Evolutionary conservation across 768 basidiomycete species (phyloP).

Genomic region (Lactarius pseudohatsudake): DNA sequence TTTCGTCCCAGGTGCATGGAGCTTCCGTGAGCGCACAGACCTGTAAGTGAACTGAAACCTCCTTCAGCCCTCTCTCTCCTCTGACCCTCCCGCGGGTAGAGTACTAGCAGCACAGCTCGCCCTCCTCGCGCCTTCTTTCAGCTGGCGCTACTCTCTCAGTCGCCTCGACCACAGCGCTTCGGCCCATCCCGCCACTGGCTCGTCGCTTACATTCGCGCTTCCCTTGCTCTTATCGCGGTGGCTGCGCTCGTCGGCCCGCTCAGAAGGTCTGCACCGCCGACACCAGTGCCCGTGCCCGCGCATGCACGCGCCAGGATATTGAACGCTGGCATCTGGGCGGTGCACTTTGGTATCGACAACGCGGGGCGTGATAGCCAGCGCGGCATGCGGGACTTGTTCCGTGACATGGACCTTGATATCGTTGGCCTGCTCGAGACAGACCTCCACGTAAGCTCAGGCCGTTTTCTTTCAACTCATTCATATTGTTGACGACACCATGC

Average conservation of each 20-base stretch:
- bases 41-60: conserved; percentile 45
- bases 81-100: conserved; percentile 35
- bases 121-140: conserved; percentile 50
- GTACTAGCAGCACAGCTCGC: conserved; percentile 55
- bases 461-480: background rate
- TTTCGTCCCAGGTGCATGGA: conserved; percentile 78
- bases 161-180: background rate
- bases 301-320: conserved; percentile 66
- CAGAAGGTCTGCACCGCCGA: conserved; percentile 11
- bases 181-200: conserved; percentile 13
- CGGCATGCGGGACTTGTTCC: conserved; percentile 58
- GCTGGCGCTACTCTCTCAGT: conserved; percentile 35
- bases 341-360: conserved; percentile 86
- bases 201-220: conserved; percentile 19
- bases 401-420: conserved; percentile 84
- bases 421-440: conserved; percentile 87
- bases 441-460: conserved; percentile 56
- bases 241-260: conserved; percentile 29
- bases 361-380: conserved; percentile 71
- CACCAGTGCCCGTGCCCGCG: conserved; percentile 41
- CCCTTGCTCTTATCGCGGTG: conserved; percentile 28
- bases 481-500: conserved; percentile 2
- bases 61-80: background rate
- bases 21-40: conserved; percentile 76
- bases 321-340: conserved; percentile 85